Conservation (phyloP, 495 filamentous ascomycete species). For the Friedmanniomyces simplex region DNA sequence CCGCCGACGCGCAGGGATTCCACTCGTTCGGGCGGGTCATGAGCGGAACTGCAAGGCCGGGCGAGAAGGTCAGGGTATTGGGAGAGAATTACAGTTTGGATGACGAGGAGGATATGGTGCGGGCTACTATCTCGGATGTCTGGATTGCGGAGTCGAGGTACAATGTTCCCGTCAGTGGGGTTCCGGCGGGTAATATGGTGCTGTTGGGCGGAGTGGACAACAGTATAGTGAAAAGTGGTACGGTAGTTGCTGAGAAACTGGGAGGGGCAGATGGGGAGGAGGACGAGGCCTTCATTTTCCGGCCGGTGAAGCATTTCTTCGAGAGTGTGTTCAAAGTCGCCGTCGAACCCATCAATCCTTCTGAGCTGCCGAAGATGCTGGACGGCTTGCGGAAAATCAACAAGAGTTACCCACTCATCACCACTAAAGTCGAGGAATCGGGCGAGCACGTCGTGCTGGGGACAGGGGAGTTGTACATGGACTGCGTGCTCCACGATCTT, state of each 20-base stretch:
- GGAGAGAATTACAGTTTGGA: conserved; percentile 94
- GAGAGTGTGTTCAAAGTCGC: conserved; percentile 97
- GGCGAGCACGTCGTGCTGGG: conserved; percentile 92
- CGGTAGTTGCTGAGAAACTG: conserved; percentile 70
- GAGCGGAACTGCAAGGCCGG: conserved; percentile 80
- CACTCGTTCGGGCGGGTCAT: conserved; percentile 83
- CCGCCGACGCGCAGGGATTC: conserved; percentile 76
- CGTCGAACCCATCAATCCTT: conserved; percentile 95
- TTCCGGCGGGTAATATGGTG: conserved; percentile 94
- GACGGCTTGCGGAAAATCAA: conserved; percentile 94
- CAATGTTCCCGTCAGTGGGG: conserved; percentile 78
- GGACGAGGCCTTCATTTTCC: conserved; percentile 91
- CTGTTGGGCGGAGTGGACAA: conserved; percentile 88
- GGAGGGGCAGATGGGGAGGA: conserved; percentile 44
- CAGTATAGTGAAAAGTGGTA: conserved; percentile 97
- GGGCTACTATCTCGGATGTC: conserved; percentile 77
- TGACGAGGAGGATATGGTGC: conserved; percentile 95
- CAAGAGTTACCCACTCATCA: conserved; percentile 90
- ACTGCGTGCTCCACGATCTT: conserved; percentile 93
- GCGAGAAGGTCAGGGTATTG: conserved; percentile 76
- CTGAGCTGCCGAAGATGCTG: conserved; percentile 97
- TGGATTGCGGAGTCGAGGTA: conserved; percentile 93
- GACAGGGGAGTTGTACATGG: conserved; percentile 96
- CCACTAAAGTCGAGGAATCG: conserved; percentile 97
- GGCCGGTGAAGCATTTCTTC: conserved; percentile 85